Evolutionary conservation across 2,329 filamentous ascomycete species (phyloP).

Genomic region (Cercospora berteroae): DNA sequence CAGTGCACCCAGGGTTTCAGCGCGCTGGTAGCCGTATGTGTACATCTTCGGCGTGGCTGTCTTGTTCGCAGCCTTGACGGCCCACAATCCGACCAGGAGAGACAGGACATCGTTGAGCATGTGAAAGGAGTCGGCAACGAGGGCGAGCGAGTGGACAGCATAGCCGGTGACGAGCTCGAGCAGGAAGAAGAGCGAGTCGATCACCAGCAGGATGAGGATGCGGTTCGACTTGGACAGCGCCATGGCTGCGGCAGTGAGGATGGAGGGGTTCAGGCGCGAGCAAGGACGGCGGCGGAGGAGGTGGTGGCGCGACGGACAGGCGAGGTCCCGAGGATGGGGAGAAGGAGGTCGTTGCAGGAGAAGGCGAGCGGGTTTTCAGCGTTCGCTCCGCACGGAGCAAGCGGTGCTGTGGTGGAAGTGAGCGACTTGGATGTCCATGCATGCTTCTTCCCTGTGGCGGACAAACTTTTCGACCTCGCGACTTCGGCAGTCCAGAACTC

Average conservation of each 20-base stretch:
- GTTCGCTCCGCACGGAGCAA: neutral
- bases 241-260: slow-evolving; percentile 52
- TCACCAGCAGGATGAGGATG: slow-evolving; percentile 87
- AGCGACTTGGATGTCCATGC: neutral
- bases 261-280: neutral
- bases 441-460: neutral
- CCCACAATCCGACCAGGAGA: slow-evolving; percentile 88
- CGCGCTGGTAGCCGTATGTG: slow-evolving; percentile 96
- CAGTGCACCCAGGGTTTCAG: slow-evolving; percentile 91
- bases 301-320: neutral
- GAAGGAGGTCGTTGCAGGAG: neutral
- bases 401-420: neutral
- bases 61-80: slow-evolving; percentile 82
- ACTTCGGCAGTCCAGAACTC: neutral
- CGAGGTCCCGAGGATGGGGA: neutral
- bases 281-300: neutral
- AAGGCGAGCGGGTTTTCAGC: neutral
- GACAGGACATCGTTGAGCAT: slow-evolving; percentile 99
- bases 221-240: slow-evolving; percentile 87
- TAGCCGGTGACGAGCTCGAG: slow-evolving; percentile 85
- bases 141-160: slow-evolving; percentile 82
- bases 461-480: neutral
- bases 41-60: slow-evolving; percentile 69
- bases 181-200: slow-evolving; percentile 86
- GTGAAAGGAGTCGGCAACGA: slow-evolving; percentile 96